Base-by-base conservation (phyloP, 495 filamentous ascomycete genomes). In the Elaphomyces granulatus region DNA sequence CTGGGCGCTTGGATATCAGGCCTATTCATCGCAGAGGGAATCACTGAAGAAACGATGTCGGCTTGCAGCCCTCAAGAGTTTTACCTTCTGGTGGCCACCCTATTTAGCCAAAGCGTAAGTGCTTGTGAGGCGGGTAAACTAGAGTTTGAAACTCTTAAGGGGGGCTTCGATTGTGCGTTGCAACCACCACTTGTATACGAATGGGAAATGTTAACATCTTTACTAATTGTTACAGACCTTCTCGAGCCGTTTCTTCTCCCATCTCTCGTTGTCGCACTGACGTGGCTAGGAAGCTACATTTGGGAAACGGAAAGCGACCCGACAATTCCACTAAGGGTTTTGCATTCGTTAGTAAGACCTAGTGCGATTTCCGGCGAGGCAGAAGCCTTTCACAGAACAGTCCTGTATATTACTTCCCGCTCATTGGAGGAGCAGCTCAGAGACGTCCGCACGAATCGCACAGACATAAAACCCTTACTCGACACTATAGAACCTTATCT, bases 1-100 rank as follows among this genome's bases (percentile, higher is more conserved):
- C 68, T 98, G 2, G 72, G 72, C 14, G 75, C 74, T 6, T 98
- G 92, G 90, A 81, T 96, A 31, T 72, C 70, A 7, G 88, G 83
- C 10, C 70, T 98, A 2, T 95, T 92, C 45, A 82, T 87, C 37
- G 77, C 72, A 2, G 83, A 93, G 50, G 74, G 78, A 7, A 85
- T 92, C 45, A 75, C 63, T 36, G 87, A 98, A 48, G 88, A 94
- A 39, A 73, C 92, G 4, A 86, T 95, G 80, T 80, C 84, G 6
- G 75, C 80, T 1, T 96, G 90, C 50, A 83, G 80, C 17, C 92
- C 90, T 1, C 87, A 94, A 48, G 83, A 93, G 20, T 98, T 96
- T 51, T 94, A 95, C 49, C 60, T 82, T 14, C 74, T 98, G n/a
- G 78, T 93, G 3, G 78, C 87, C 6, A 90, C 87, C 1, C 59